Percentiles rank a stretch among this genome's conserved stretches.
These are phyloP conservation scores for Xylaria sp. DNA, from an alignment of 2,329 filamentous ascomycete genomes.

Conservation along the genomic window DNA sequence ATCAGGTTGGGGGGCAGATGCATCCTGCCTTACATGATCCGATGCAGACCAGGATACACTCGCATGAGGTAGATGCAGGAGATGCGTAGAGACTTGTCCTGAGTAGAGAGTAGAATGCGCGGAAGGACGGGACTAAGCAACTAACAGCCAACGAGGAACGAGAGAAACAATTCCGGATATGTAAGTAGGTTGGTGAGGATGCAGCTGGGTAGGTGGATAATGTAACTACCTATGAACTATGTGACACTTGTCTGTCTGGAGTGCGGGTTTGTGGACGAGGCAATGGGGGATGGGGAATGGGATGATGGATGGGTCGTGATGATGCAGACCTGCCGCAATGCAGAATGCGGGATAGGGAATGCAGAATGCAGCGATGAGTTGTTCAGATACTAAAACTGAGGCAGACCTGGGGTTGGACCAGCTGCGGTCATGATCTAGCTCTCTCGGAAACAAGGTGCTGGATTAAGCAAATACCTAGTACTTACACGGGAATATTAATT, in stretches of 20 bases:
- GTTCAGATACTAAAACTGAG: slow-evolving; percentile 22
- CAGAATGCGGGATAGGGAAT: too few relatives aligned
- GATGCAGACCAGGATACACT: slow-evolving; percentile 26
- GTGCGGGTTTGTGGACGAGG: slow-evolving; percentile 11
- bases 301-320: slow-evolving; percentile 10
- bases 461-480: slow-evolving; percentile 9
- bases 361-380: slow-evolving; percentile 40
- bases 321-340: slow-evolving; percentile 31
- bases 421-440: slow-evolving; percentile 1
- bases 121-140: neutral
- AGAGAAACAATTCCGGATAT: slow-evolving; percentile 9
- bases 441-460: slow-evolving; percentile 9
- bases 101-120: neutral
- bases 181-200: slow-evolving; percentile 1
- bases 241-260: slow-evolving; percentile 22
- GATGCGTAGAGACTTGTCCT: neutral
- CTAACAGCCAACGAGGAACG: slow-evolving; percentile 21
- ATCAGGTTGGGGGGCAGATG: slow-evolving; percentile 18
- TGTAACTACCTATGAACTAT: neutral
- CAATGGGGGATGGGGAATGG: slow-evolving; percentile 3
- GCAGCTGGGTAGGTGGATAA: slow-evolving; percentile 16
- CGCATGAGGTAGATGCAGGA: slow-evolving; percentile 19
- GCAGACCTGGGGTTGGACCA: slow-evolving; percentile 4
- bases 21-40: slow-evolving; percentile 9
- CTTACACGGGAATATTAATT: slow-evolving; percentile 15